Base-by-base conservation (phyloP, 371 early-diverging fungal species). In the Smittium mucronatum region DNA sequence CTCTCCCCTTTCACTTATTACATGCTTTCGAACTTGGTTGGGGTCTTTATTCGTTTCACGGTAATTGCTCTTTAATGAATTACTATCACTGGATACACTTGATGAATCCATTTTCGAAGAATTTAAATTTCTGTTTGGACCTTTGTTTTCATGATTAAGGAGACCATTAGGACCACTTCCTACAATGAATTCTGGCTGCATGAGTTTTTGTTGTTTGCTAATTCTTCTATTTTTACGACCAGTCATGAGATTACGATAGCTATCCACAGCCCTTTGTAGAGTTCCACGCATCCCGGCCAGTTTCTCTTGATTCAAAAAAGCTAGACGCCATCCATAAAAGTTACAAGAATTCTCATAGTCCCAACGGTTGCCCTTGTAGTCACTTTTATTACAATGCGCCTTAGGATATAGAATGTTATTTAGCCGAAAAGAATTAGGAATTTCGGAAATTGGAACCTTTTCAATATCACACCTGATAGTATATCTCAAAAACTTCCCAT, bases 201-300 rank as follows among this genome's bases (percentile, higher is more conserved):
- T 61, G 32, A 76, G 72, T 76, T 91, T 92, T 70, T 93, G 91
- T 74, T 92, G 86, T 63, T 92, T 82, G 11, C 90, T 86, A 0
- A 93, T 87, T 32, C 93, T 83, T 58, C 93, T 82, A 29, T 88
- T 89, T 65, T 92, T 83, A 76, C 88, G 84, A 58, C 89, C 88
- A 17, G 91, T 89, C 71, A 88, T 88, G 15, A 91, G 85, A 70
- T 94, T 91, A 64, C 97, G 85, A 74, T 91, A 97, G 36, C 89
- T 90, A 76, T 97, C 97, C 0, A 97, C 98, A 1, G 95, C 95
- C 0, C 97, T 82, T 76, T 97, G 98, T 64, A 97, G 85, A 59
- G 96, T 80, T 1, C 98, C 98, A 63, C 95, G 86, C 63, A 92
- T 90, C 8, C 89, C 94, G 59, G 88, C 84, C 36, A 95, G 85